Evolutionary conservation across 164 flowering plant species (phyloP).

Genomic region (Amborella trichopoda): DNA sequence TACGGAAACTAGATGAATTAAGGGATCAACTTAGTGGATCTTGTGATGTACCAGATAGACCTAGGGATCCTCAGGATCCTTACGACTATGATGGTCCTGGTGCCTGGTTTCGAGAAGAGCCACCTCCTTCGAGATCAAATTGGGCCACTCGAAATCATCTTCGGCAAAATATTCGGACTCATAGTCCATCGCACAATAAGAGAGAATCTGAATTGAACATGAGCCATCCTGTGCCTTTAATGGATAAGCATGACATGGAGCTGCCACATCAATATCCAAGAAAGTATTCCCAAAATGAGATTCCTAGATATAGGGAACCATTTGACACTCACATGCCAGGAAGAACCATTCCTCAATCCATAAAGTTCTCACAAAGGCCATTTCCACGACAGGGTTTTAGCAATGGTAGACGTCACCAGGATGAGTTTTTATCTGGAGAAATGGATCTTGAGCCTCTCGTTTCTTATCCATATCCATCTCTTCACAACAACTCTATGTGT

Average conservation of each 20-base stretch:
- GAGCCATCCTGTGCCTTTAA: conserved; percentile 15
- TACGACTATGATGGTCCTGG: conserved; percentile 21
- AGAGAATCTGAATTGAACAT: too few species aligned
- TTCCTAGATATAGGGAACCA: conserved; percentile 31
- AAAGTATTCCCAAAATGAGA: conserved; percentile 19
- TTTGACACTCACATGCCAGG: conserved; percentile 22
- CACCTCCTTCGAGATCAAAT: conserved; percentile 17
- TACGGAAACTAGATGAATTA: conserved; percentile 64
- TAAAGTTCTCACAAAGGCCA: conserved; percentile 9
- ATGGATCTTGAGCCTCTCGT: conserved; percentile 19
- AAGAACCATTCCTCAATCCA: conserved; percentile 19
- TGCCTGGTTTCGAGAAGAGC: conserved; percentile 18
- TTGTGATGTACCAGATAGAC: conserved; percentile 14
- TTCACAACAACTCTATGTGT: conserved; percentile 46
- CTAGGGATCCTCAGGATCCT: conserved; percentile 20
- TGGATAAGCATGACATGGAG: conserved; percentile 20
- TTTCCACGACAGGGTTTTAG: too few species aligned
- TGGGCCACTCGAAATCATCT: conserved; percentile 16
- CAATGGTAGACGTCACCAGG: too few species aligned
- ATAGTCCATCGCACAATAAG: conserved; percentile 19
- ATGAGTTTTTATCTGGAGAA: conserved; percentile 24
- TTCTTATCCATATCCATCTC: conserved; percentile 23
- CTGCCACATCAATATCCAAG: conserved; percentile 30
- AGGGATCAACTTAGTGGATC: conserved; percentile 50
- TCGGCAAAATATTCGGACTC: conserved; percentile 11